Evolutionary conservation across 371 early-diverging fungal genomes (phyloP), one percentile per base, ranked within the genome.

Genomic region (Cokeromyces recurvatus): DNA sequence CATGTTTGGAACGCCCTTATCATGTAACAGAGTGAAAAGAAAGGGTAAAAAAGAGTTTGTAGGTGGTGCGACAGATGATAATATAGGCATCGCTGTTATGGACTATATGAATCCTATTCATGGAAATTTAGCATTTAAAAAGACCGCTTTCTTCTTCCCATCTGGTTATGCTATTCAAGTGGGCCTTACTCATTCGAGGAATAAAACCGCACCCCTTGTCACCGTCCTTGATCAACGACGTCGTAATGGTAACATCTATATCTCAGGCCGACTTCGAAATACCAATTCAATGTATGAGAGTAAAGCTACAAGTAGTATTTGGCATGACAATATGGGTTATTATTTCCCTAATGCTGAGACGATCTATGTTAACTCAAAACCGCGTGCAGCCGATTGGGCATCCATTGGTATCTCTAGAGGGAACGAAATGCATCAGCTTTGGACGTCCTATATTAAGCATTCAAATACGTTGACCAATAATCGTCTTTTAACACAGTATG

Each of bases 71-170:
- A 45, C 62, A 1, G 49, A 62, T 24, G 55, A 32, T 3, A 51
- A 66, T 20, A 58, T 49, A 2, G 66, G 66, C 24, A 48, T 58
- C 14, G 62, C 56, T 15, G 62, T 53, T 3, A 40, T 62, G 40
- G 62, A 61, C 25, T 66, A 53, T 17, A 20, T 44, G 10, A 65
- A 65, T 21, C 62, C 62, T 2, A 43, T 31, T 9, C 62, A 58
- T 22, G 43, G 46, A 3, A 43, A 57, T 11, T 36, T 66, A 14
- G 24, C 35, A 0, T 62, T 62, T 37, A 51, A 64, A 36, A 68
- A 64, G 22, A 63, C 68, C 1, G 53, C 32, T 6, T 60, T 68
- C 32, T 68, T 68, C 38, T 57, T 60, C 34, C 56, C 63, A 2
- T 31, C 43, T 27, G 54, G 46, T 10, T 64, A 68, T 35, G 61